Evolutionary conservation across 2,329 filamentous ascomycete species (phyloP).

Genomic region (Cyphellophora europaea): DNA sequence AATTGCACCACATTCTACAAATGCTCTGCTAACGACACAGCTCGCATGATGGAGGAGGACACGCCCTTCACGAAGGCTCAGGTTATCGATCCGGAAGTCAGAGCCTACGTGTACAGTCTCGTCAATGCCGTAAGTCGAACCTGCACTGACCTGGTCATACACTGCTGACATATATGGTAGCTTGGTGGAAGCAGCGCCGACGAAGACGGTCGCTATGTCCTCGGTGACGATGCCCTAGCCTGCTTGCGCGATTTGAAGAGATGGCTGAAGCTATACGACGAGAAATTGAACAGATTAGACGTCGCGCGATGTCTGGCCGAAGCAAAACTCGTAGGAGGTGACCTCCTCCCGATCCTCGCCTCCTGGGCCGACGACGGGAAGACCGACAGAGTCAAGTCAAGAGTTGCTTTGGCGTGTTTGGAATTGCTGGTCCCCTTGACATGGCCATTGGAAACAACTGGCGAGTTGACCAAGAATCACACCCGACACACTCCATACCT

Average conservation of each 20-base stretch:
- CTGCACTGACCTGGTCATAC: conserved; percentile 12
- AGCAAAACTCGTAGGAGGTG: conserved; percentile 81
- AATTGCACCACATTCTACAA: too few species aligned
- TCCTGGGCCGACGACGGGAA: conserved; percentile 66
- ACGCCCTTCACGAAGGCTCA: conserved; percentile 36
- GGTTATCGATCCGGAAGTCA: conserved; percentile 81
- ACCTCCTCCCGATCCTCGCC: conserved; percentile 81
- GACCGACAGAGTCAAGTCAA: conserved; percentile 65
- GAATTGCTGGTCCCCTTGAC: conserved; percentile 88
- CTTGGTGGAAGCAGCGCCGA: conserved; percentile 74
- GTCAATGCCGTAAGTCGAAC: conserved; percentile 69
- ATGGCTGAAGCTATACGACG: conserved; percentile 92
- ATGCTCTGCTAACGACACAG: too few species aligned
- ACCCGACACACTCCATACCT: conserved; percentile 85
- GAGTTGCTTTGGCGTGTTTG: conserved; percentile 74
- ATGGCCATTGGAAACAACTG: conserved; percentile 78
- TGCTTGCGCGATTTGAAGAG: conserved; percentile 87
- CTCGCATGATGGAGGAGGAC: conserved; percentile 34
- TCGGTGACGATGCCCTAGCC: conserved; percentile 87
- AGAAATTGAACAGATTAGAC: conserved; percentile 87
- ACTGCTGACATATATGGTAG: conserved; percentile 36
- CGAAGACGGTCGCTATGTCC: conserved; percentile 71
- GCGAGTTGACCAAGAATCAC: conserved; percentile 84
- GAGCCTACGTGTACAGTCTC: conserved; percentile 86
- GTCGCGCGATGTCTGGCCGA: conserved; percentile 88